Conservation (phyloP, 495 filamentous ascomycete genomes). For the Aspergillus carlsbadensis region DNA sequence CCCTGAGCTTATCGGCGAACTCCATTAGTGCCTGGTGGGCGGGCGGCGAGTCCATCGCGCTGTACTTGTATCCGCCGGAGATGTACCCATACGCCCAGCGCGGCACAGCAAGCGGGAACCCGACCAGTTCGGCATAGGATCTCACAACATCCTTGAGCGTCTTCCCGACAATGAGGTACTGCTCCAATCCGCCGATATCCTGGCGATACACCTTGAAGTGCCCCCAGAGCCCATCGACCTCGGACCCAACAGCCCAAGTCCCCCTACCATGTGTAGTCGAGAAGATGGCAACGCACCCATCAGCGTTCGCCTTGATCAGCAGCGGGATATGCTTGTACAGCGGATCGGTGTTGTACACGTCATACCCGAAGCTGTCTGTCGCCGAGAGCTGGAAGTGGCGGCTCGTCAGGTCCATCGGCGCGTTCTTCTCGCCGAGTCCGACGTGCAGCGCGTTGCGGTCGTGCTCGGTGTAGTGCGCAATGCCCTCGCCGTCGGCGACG, state of each 20-base stretch:
- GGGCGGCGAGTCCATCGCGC: slow-evolving; percentile 60
- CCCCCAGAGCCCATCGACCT: slow-evolving; percentile 70
- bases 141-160: slow-evolving; percentile 62
- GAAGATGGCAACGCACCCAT: slow-evolving; percentile 64
- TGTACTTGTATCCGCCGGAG: slow-evolving; percentile 69
- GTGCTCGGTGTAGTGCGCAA: slow-evolving; percentile 61
- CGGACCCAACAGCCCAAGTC: slow-evolving; percentile 64
- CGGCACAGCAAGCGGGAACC: slow-evolving; percentile 62
- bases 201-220: slow-evolving; percentile 70
- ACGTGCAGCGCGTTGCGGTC: slow-evolving; percentile 59
- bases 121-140: slow-evolving; percentile 64
- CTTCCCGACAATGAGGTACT: slow-evolving; percentile 65
- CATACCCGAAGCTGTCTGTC: slow-evolving; percentile 69
- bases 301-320: slow-evolving; percentile 59
- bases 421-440: slow-evolving; percentile 67
- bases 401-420: slow-evolving; percentile 68
- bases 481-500: slow-evolving; percentile 53
- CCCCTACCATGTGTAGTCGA: slow-evolving; percentile 62
- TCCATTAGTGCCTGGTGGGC: slow-evolving; percentile 57
- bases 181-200: slow-evolving; percentile 66
- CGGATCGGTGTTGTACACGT: slow-evolving; percentile 66
- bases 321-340: slow-evolving; percentile 73
- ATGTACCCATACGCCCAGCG: slow-evolving; percentile 70
- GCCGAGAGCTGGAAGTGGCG: slow-evolving; percentile 64
- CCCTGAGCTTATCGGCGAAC: slow-evolving; percentile 57